Evolutionary conservation across 257 asterid genomes (phyloP), one percentile per base, ranked within the genome.

Genomic region (Solanum virginianum): DNA sequence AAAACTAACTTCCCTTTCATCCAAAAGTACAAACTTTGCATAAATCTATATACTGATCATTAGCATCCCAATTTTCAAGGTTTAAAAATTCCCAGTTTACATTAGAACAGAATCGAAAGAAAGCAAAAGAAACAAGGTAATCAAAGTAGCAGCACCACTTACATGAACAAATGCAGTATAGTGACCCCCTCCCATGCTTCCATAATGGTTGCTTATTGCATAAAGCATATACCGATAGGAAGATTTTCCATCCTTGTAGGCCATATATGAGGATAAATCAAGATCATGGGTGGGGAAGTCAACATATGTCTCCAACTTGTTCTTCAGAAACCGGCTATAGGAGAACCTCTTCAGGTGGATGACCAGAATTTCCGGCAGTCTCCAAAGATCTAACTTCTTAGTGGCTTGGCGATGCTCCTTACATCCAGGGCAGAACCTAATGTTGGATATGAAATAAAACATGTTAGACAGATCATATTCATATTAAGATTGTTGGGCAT

Each of bases 141-240:
- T 79, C 49, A 54, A 53, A 79, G 62, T 75, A 4, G 82, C 62
- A 49, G 82, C 82, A 70, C 87, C 82, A 87, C 98, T 92, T 91
- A 95, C 99, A 84, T 88, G 95, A 84, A 94, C 95, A 91, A 86
- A 93, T 54, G 99, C 97, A 29, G 99, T 94, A 88, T 95, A 95
- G 89, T 94, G 97, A 82, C 97, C 99, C 17, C 98, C 97, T 84
- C 97, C 97, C 95, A 93, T 91, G 88, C 97, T 93, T 88, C 99
- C 99, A 72, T 91, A 93, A 88, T 95, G 99, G 90, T 94, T 95
- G 86, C 98, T 94, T 81, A 94, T 91, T 22, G 98, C 99, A 84
- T 94, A 95, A 84, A 95, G 98, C 92, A 89, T 86, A 81, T 94
- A 95, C 29, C 94, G 94, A 63, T 91, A 29, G 83, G 94, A 89